Percentiles rank a stretch among this genome's conserved stretches.
These are phyloP conservation scores for Irpex sp. DNA, from an alignment of 1,284 basidiomycete species.

Conservation along the genomic window DNA sequence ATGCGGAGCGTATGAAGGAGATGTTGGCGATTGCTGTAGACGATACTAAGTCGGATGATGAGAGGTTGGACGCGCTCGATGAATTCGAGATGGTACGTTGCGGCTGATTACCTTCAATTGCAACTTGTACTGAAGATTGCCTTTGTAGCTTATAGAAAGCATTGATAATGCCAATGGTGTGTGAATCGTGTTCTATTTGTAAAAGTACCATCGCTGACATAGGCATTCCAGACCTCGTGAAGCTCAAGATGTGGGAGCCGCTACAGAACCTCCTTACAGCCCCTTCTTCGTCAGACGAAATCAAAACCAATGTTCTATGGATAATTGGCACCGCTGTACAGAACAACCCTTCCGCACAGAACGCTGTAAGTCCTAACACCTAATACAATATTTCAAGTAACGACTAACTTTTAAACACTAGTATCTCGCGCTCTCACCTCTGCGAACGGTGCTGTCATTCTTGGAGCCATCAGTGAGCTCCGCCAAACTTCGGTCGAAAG, in stretches of 20 bases:
- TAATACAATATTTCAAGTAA: not conserved
- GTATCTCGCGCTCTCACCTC: slow-evolving; percentile 71
- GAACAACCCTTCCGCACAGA: slow-evolving; percentile 91
- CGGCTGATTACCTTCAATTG: not conserved
- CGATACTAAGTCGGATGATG: slow-evolving; percentile 51
- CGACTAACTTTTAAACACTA: slow-evolving; percentile 24
- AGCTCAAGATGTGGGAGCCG: slow-evolving; percentile 83
- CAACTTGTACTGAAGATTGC: not conserved
- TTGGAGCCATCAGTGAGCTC: slow-evolving; percentile 49
- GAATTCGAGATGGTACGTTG: slow-evolving; percentile 89
- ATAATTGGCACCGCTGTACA: slow-evolving; percentile 92
- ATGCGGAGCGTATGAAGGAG: slow-evolving; percentile 85
- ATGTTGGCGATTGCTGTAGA: slow-evolving; percentile 74
- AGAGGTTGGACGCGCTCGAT: slow-evolving; percentile 79
- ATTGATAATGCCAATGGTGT: slow-evolving; percentile 95
- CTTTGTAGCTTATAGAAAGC: slow-evolving; percentile 73
- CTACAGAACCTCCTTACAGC: slow-evolving; percentile 65
- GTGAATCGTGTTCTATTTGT: slow-evolving; percentile 14
- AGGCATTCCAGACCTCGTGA: slow-evolving; percentile 61
- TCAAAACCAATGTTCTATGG: slow-evolving; percentile 82
- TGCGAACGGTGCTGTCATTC: slow-evolving; percentile 61
- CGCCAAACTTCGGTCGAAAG: slow-evolving; percentile 67
- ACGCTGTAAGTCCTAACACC: slow-evolving; percentile 51
- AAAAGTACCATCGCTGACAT: not conserved
- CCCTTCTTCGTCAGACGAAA: slow-evolving; percentile 47